A percentile compares a stretch with the other conserved stretches of the same genome.
Conservation (phyloP, 225 moss, liverwort and hornwort species). For the Marchantia polymorpha region DNA sequence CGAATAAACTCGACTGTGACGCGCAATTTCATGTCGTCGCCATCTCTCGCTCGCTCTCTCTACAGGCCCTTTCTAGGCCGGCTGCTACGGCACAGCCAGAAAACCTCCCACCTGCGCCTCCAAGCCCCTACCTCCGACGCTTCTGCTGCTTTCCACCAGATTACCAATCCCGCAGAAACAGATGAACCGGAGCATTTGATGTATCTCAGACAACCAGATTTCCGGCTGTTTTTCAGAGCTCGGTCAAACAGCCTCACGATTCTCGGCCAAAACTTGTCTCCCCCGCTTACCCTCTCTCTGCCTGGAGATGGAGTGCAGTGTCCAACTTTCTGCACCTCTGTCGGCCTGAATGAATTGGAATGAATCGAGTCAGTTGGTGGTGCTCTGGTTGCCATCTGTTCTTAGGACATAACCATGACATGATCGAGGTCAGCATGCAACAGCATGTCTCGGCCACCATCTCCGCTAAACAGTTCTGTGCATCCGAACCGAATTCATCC, state of each 20-base stretch:
- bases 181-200: neutral
- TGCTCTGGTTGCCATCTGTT: too few relatives aligned
- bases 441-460: too few relatives aligned
- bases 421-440: too few relatives aligned
- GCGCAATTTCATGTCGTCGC: neutral
- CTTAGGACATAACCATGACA: too few relatives aligned
- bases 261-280: neutral
- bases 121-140: neutral
- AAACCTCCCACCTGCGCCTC: neutral
- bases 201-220: neutral
- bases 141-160: neutral
- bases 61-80: neutral
- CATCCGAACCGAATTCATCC: too few relatives aligned
- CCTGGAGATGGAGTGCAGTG: neutral
- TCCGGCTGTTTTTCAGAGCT: neutral
- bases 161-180: neutral
- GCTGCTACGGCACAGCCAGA: neutral
- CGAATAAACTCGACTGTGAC: neutral
- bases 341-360: too few relatives aligned
- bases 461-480: too few relatives aligned
- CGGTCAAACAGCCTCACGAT: neutral
- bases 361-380: too few relatives aligned
- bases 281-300: neutral
- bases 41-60: neutral
- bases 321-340: too few relatives aligned